Conservation (phyloP, 352 stramenopile species). For the Globisporangium parvum region DNA sequence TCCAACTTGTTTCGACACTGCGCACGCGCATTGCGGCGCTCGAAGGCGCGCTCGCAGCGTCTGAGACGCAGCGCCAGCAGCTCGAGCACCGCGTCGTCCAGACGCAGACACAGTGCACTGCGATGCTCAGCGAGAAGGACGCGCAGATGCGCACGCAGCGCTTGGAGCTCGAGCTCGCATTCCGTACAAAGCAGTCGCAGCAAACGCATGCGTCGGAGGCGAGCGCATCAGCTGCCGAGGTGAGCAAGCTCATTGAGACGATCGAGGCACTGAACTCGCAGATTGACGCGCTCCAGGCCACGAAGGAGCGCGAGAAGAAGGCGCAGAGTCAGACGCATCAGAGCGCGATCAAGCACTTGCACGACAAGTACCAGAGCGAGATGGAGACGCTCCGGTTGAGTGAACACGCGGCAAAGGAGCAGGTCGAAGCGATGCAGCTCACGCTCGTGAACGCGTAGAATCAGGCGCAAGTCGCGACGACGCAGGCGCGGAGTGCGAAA, state of each 20-base stretch:
- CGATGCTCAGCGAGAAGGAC: slow-evolving; percentile 48
- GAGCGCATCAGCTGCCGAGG: slow-evolving; percentile 25
- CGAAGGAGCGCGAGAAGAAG: slow-evolving; percentile 31
- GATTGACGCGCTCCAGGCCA: slow-evolving; percentile 37
- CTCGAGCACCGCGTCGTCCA: slow-evolving; percentile 43
- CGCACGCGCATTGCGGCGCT: slow-evolving; percentile 16
- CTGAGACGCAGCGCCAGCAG: slow-evolving; percentile 27
- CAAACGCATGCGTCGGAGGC: background rate
- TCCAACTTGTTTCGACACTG: background rate
- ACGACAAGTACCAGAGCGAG: slow-evolving; percentile 61
- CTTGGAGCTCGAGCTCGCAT: slow-evolving; percentile 39
- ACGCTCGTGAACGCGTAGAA: slow-evolving; percentile 48
- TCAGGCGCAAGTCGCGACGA: slow-evolving; percentile 40
- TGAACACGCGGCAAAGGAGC: slow-evolving; percentile 55
- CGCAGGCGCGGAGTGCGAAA: slow-evolving; percentile 47
- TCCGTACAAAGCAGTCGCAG: slow-evolving; percentile 26
- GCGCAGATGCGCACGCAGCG: slow-evolving; percentile 46
- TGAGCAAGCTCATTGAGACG: slow-evolving; percentile 58
- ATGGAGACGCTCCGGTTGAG: slow-evolving; percentile 58
- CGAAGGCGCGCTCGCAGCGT: slow-evolving; percentile 15
- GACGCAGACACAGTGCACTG: slow-evolving; percentile 27
- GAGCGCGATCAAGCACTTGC: slow-evolving; percentile 47
- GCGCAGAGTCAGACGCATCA: slow-evolving; percentile 37
- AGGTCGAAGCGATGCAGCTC: slow-evolving; percentile 33
- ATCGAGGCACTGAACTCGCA: slow-evolving; percentile 62